Percentiles rank a stretch among this genome's conserved stretches.
Evolutionary conservation across 2,329 filamentous ascomycete genomes (phyloP).

Genomic region (Rosellinia necatrix): DNA sequence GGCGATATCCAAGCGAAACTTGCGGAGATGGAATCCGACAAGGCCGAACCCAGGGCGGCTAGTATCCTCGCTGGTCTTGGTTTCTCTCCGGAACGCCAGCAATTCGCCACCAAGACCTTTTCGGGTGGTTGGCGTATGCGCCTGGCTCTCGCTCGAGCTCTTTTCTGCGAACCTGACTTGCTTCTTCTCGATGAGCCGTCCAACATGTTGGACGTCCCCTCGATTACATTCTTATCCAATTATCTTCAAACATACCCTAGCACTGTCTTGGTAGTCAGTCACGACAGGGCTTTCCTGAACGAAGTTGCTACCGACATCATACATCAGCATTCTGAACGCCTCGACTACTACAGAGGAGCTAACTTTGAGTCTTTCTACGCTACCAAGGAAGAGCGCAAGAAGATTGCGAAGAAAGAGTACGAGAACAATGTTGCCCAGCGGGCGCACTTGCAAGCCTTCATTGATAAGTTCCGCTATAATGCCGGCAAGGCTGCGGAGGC

Average conservation of each 20-base stretch:
- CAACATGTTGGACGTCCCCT: conserved; percentile 99
- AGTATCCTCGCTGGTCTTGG: conserved; percentile 96
- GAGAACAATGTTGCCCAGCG: conserved; percentile 97
- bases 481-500: conserved; percentile 98
- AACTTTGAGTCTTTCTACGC: conserved; percentile 98
- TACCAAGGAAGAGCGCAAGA: conserved; percentile 94
- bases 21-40: conserved; percentile 98
- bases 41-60: conserved; percentile 91
- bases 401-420: conserved; percentile 95
- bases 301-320: conserved; percentile 99
- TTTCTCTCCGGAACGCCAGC: conserved; percentile 91
- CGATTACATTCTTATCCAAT: conserved; percentile 95
- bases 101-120: conserved; percentile 94
- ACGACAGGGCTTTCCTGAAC: conserved; percentile 98
- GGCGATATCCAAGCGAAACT: conserved; percentile 91
- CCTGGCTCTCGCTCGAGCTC: conserved; percentile 87
- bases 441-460: conserved; percentile 94
- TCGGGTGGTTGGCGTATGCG: conserved; percentile 99
- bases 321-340: conserved; percentile 93
- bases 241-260: conserved; percentile 94
- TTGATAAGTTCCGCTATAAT: conserved; percentile 99
- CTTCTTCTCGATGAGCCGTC: conserved; percentile 97
- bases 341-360: conserved; percentile 98
- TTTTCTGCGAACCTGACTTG: conserved; percentile 97
- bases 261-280: conserved; percentile 93